phyloP scores from a whole-genome alignment of 495 filamentous ascomycete species.

The Neurospora sp. region DNA sequence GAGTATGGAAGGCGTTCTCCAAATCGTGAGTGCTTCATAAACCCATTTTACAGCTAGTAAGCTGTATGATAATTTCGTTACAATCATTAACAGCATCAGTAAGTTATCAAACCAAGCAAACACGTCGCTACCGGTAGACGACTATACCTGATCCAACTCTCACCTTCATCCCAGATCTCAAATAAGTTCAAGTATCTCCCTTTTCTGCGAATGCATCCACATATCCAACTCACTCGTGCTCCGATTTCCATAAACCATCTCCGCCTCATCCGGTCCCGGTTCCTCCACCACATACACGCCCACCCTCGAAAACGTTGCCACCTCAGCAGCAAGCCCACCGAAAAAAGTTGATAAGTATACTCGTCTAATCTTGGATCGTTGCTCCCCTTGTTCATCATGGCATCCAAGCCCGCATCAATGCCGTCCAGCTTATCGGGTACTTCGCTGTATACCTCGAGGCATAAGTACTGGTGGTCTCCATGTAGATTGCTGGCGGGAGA shows the following conservation, averaged over 20 bases:
- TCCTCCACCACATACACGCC: background rate
- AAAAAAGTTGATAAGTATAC: background rate
- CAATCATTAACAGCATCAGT: background rate
- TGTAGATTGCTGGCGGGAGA: background rate
- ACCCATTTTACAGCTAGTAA: no score
- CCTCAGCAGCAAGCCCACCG: background rate
- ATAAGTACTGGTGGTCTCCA: background rate
- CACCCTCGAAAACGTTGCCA: background rate
- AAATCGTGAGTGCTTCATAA: no score
- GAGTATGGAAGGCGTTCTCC: no score
- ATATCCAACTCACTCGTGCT: background rate
- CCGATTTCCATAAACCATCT: background rate
- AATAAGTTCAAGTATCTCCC: background rate
- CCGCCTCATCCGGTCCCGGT: background rate
- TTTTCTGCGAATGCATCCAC: background rate
- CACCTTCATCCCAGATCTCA: background rate
- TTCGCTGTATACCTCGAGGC: background rate
- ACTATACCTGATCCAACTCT: no score
- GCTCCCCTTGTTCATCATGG: background rate
- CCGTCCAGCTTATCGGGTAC: background rate
- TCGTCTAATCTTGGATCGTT: background rate
- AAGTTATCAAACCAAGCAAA: background rate
- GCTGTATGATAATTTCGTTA: background rate
- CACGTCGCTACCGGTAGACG: background rate
- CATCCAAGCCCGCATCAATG: background rate